phyloP scores from a whole-genome alignment of 208 protist species.

The Phytomonas francai region DNA sequence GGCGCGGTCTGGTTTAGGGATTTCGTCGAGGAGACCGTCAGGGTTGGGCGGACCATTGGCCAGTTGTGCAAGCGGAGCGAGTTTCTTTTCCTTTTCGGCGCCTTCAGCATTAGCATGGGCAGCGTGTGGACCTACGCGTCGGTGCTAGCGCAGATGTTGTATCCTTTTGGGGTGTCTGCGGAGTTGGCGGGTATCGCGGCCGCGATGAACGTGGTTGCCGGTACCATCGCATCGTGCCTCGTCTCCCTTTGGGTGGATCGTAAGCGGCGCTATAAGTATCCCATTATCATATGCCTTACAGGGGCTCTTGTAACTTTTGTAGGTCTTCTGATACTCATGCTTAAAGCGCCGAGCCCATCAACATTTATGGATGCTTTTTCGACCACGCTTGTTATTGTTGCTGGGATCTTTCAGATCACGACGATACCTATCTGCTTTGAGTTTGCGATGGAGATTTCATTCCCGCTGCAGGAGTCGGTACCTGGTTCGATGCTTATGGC shows the following conservation, averaged over 20 bases:
- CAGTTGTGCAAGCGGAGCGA: constrained; percentile 28
- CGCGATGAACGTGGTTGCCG: constrained; percentile 41
- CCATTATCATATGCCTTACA: constrained; percentile 33
- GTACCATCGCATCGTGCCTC: constrained; percentile 39
- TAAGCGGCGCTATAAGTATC: constrained; percentile 39
- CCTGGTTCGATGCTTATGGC: constrained; percentile 63
- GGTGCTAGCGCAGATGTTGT: constrained; percentile 54
- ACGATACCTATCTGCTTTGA: constrained; percentile 67
- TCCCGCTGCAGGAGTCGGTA: constrained; percentile 52
- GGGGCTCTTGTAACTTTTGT: constrained; percentile 37
- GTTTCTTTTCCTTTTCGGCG: constrained; percentile 45
- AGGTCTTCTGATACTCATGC: constrained; percentile 42
- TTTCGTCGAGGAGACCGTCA: constrained; percentile 25
- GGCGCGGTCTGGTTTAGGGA: constrained; percentile 14
- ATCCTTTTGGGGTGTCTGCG: constrained; percentile 48
- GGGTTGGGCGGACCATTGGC: constrained; percentile 34
- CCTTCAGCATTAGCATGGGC: constrained; percentile 61
- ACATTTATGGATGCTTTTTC: constrained; percentile 24
- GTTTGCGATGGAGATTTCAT: constrained; percentile 67
- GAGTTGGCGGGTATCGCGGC: constrained; percentile 46
- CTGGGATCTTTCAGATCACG: constrained; percentile 62
- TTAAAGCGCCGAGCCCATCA: constrained; percentile 28
- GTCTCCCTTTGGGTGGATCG: constrained; percentile 51
- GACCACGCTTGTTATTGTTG: constrained; percentile 47
- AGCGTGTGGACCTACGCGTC: constrained; percentile 65